Evolutionary conservation across 176 grass and related monocot species (phyloP).

Genomic region (Panicum miliaceum): DNA sequence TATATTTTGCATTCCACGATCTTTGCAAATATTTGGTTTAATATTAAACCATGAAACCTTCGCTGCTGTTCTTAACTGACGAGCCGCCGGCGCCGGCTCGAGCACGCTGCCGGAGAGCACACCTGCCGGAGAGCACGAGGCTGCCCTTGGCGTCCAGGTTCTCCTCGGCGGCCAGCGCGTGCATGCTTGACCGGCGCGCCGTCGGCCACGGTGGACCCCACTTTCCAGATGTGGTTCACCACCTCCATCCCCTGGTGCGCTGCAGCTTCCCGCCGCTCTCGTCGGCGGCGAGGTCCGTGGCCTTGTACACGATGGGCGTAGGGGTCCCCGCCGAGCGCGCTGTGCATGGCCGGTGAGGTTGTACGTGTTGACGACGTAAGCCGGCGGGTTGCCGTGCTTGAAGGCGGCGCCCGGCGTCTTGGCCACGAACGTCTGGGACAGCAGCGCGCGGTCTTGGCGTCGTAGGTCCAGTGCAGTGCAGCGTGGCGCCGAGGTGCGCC

Average conservation of each 20-base stretch:
- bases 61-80: not conserved
- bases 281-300: conserved; percentile 52
- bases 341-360: conserved; percentile 47
- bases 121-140: conserved; percentile 48
- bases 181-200: conserved; percentile 60
- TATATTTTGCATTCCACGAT: too few species aligned
- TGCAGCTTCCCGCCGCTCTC: conserved; percentile 49
- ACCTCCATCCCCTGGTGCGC: conserved; percentile 17
- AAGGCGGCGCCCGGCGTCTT: conserved; percentile 42
- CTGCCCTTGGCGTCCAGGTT: conserved; percentile 46
- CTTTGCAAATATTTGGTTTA: too few species aligned
- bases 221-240: conserved; percentile 83
- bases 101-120: conserved; percentile 33
- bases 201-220: conserved; percentile 43
- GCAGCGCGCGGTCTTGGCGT: conserved; percentile 18
- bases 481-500: conserved; percentile 42
- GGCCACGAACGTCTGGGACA: conserved; percentile 54
- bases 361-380: conserved; percentile 57
- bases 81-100: not conserved
- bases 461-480: conserved; percentile 72
- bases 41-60: too few species aligned
- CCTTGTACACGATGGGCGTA: conserved; percentile 42
- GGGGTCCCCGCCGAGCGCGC: not conserved
- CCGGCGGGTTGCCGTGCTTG: not conserved
- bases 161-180: conserved; percentile 32